phyloP scores from a whole-genome alignment of 2,329 filamentous ascomycete species.

The Dactylellina leptospora region DNA sequence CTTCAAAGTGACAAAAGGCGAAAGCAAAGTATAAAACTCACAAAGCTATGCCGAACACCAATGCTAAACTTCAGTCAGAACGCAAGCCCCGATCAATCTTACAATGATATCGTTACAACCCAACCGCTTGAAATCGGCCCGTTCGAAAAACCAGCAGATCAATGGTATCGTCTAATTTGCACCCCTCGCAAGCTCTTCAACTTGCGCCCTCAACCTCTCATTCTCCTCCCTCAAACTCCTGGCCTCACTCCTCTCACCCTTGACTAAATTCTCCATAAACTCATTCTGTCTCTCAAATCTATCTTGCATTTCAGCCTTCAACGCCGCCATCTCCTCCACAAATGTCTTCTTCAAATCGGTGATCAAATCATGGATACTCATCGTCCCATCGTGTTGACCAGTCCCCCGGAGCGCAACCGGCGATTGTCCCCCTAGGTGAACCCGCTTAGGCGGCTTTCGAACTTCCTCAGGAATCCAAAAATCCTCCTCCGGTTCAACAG shows the following conservation, averaged over 20 bases:
- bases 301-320: constrained; percentile 45
- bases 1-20: not conserved
- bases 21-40: not conserved
- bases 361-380: constrained; percentile 52
- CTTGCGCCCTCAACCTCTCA: constrained; percentile 41
- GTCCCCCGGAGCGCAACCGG: constrained; percentile 5
- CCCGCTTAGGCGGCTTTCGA: constrained; percentile 34
- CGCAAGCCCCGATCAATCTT: too few species aligned
- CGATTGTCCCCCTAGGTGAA: constrained; percentile 29
- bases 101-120: too few species aligned
- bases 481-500: constrained; percentile 31
- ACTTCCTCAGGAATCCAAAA: constrained; percentile 50
- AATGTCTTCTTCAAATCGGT: constrained; percentile 41
- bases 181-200: constrained; percentile 28
- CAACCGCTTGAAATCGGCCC: too few species aligned
- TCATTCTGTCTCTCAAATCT: constrained; percentile 42
- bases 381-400: constrained; percentile 8
- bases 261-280: constrained; percentile 37
- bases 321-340: constrained; percentile 24
- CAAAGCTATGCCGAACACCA: not conserved
- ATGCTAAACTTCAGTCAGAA: not conserved
- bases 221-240: constrained; percentile 36
- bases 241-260: constrained; percentile 31
- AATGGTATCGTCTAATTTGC: too few species aligned
- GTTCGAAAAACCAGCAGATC: too few species aligned